Base-by-base conservation (phyloP, 805 yeast genomes). In the Lachancea kluyveri region DNA sequence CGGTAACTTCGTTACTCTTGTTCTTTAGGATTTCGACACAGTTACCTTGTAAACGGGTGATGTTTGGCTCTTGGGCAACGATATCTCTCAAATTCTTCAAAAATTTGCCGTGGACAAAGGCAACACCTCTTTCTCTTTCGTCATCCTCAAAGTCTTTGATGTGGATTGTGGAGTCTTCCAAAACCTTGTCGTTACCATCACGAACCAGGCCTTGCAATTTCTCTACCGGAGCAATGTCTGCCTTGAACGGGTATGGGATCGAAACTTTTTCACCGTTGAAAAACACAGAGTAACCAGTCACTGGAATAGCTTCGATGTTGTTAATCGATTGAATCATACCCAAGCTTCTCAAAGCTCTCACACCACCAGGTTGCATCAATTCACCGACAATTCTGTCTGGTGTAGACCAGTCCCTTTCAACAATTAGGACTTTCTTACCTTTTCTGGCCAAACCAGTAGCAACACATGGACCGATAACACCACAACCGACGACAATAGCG, bases 381-480 rank as follows among this genome's bases (percentile, higher is more conserved):
- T 92, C 99, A 24, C 99, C 99, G 19, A 92, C 97, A 36, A 92
- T 92, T 45, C 99, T 70, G 58, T 92, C 96, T 2, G 98, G 98
- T 56, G 76, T 81, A 13, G 74, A 58, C 85, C 96, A 84, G 52
- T 86, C 96, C 41, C 96, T 72, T 54, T 92, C 99, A 11, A 81
- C 65, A 9, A 68, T 58, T 8, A 77, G 55, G 6, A 92, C 96
- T 31, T 70, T 69, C 44, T 95, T 70, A 19, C 97, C 97, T 50
- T 84, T 94, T 46, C 90, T 71, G 1, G 95, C 97, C 34, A 92
- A 62, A 3, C 83, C 87, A 1, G 87, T 81, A 26, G 96, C 96
- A 12, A 90, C 68, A 35, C 90, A 79, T 2, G 98, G 96, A 1
- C 99, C 98, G 15, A 86, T 79, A 13, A 90, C 95, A 35, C 98